Percentiles rank a stretch among this genome's conserved stretches.
Conservation (phyloP, 306 rosid species). For the Albizia julibrissin region DNA sequence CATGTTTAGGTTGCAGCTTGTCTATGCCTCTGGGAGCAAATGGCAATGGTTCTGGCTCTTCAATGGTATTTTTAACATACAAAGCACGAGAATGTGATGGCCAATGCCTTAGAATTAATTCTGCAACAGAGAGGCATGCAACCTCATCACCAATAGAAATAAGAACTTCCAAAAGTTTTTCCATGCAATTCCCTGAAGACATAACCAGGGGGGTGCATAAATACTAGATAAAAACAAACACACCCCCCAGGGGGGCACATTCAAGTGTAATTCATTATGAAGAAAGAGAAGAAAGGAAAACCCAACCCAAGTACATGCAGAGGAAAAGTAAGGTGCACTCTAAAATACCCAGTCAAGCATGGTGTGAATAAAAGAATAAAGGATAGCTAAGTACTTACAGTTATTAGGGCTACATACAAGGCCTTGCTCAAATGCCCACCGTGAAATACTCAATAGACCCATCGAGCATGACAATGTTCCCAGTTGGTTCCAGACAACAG, state of each 20-base stretch:
- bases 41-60: slow-evolving; percentile 76
- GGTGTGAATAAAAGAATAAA: background rate
- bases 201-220: slow-evolving; percentile 13
- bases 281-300: slow-evolving; percentile 12
- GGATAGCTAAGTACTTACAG: slow-evolving; percentile 60
- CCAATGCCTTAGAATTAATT: slow-evolving; percentile 96
- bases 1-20: slow-evolving; percentile 90
- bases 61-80: slow-evolving; percentile 77
- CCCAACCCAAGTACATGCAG: slow-evolving; percentile 14
- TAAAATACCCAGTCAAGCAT: slow-evolving; percentile 7
- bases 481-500: slow-evolving; percentile 96
- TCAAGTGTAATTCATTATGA: slow-evolving; percentile 30
- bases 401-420: slow-evolving; percentile 94
- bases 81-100: slow-evolving; percentile 96
- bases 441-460: slow-evolving; percentile 85
- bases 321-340: slow-evolving; percentile 19
- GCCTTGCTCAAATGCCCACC: slow-evolving; percentile 99
- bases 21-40: slow-evolving; percentile 97
- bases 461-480: slow-evolving; percentile 94
- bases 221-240: background rate
- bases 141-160: slow-evolving; percentile 98
- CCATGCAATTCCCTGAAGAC: slow-evolving; percentile 97
- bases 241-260: background rate
- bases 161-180: slow-evolving; percentile 96
- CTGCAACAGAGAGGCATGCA: slow-evolving; percentile 89